These are phyloP conservation scores for Penicillium sp. DNA, from an alignment of 2,329 filamentous ascomycete genomes.

Conservation along the genomic window DNA sequence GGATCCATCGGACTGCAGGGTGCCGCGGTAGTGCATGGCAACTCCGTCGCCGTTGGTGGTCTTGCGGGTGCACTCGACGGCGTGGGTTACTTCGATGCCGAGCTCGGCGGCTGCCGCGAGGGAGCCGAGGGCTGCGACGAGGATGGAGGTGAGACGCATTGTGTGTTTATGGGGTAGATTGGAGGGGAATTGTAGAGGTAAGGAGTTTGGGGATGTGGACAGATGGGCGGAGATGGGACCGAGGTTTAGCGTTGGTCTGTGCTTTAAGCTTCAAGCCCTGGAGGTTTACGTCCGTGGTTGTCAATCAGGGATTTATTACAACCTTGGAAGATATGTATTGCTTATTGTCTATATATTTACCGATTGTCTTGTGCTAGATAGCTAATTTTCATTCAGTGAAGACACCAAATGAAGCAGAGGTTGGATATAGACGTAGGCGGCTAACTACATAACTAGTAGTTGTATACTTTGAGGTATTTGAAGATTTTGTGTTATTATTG, in stretches of 20 bases:
- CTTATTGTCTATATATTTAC: not conserved
- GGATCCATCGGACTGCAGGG: constrained; percentile 67
- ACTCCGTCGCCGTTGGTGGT: constrained; percentile 73
- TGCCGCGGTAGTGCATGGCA: constrained; percentile 85
- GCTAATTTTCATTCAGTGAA: not conserved
- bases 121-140: constrained; percentile 42
- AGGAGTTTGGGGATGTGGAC: constrained; percentile 7
- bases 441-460: not conserved
- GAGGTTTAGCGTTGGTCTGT: constrained; percentile 12
- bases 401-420: not conserved
- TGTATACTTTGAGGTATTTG: not conserved
- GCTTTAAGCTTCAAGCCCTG: constrained; percentile 1
- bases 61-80: constrained; percentile 77
- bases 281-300: not conserved
- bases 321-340: not conserved
- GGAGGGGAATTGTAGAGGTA: not conserved
- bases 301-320: not conserved
- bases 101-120: constrained; percentile 55
- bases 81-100: constrained; percentile 71
- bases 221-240: constrained; percentile 6
- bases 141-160: constrained; percentile 48
- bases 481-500: not conserved
- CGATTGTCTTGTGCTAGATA: no score
- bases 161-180: constrained; percentile 9
- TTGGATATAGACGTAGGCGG: not conserved